Base-by-base conservation (phyloP, 2,329 filamentous ascomycete genomes). In the Drechslera avenae region DNA sequence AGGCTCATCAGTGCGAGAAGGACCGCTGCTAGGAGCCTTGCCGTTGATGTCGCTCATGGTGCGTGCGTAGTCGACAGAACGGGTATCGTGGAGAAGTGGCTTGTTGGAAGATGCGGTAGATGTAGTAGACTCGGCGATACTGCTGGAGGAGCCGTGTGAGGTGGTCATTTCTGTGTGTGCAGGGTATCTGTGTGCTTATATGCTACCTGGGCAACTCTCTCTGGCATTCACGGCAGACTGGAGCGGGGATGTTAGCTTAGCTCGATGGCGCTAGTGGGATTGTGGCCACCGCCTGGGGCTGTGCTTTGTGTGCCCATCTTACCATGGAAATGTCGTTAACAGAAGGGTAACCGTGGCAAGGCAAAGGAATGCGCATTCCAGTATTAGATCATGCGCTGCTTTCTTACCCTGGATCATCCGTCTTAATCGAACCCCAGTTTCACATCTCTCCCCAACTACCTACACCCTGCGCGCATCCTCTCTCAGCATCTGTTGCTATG, bases 1-100 rank as follows among this genome's bases (percentile, higher is more conserved):
- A 8, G 72, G 70, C 10, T 71, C 71, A 13, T 63, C 55, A 12
- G 35, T 2, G 34, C 47, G 55, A 19, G 43, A 37, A 16, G 56
- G 26, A 12, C 57, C 51, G 14, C 42, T 37, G 19, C 33, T 48
- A 12, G 50, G 58, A 39, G 74, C 73, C 64, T 78, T 77, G 64
- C 75, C 72, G 56, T 73, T 72, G 32, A 60, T 30, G 49, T 66
- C 62, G 56, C 58, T 68, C 67, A 72, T 73, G 17, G 50, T 37
- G 17, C 30, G 45, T 16, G 33, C 36, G 28, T 60, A 52, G 31
- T 60, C 47, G 19, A 52, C 49, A 17, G 47, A 55, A 13, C 41
- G 46, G 18, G 34, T 54, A 18, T 59, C 53, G 35, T 48, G 31
- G 14, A 69, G 35, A 17, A 71, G 58, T 12, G 63, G 66, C 10